Percentiles rank a stretch among this genome's conserved stretches.
These are phyloP conservation scores for Amanita polypyramis DNA, from an alignment of 768 basidiomycete species.

Conservation along the genomic window DNA sequence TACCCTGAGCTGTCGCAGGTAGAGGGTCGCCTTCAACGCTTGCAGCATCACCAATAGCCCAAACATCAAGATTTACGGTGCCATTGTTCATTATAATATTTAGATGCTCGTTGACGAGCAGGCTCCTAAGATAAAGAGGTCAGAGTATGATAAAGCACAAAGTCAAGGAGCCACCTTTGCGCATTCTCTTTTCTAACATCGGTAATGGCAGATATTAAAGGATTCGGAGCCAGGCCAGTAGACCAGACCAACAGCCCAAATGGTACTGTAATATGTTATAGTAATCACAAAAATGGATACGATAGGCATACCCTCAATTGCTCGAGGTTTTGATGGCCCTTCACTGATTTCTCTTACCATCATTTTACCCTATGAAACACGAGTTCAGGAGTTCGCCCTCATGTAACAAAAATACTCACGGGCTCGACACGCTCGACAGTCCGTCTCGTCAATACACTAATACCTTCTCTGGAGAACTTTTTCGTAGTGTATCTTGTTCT, in stretches of 20 bases:
- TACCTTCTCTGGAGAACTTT: slow-evolving; percentile 66
- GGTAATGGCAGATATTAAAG: slow-evolving; percentile 52
- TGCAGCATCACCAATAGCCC: slow-evolving; percentile 75
- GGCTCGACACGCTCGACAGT: slow-evolving; percentile 62
- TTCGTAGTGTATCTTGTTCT: slow-evolving; percentile 51
- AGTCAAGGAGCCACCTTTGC: slow-evolving; percentile 27
- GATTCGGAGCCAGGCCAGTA: slow-evolving; percentile 78
- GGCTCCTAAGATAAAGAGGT: slow-evolving; percentile 14
- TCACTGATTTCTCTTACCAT: slow-evolving; percentile 63
- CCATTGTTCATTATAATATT: slow-evolving; percentile 49
- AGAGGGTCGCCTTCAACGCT: slow-evolving; percentile 44
- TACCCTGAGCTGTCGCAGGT: slow-evolving; percentile 82
- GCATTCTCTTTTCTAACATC: slow-evolving; percentile 53
- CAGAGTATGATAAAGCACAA: background rate
- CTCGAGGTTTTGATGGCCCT: slow-evolving; percentile 26
- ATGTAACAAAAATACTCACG: slow-evolving; percentile 20
- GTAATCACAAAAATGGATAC: slow-evolving; percentile 7
- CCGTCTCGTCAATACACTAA: slow-evolving; percentile 59
- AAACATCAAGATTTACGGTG: slow-evolving; percentile 55
- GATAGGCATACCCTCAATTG: slow-evolving; percentile 1
- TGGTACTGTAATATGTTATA: slow-evolving; percentile 35
- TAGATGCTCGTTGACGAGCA: slow-evolving; percentile 44
- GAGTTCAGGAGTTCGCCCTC: background rate
- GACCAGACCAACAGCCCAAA: slow-evolving; percentile 85
- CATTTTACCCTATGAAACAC: slow-evolving; percentile 43